Conservation (phyloP, 768 basidiomycete species). For the Pilatotrama ljubarskyi region DNA sequence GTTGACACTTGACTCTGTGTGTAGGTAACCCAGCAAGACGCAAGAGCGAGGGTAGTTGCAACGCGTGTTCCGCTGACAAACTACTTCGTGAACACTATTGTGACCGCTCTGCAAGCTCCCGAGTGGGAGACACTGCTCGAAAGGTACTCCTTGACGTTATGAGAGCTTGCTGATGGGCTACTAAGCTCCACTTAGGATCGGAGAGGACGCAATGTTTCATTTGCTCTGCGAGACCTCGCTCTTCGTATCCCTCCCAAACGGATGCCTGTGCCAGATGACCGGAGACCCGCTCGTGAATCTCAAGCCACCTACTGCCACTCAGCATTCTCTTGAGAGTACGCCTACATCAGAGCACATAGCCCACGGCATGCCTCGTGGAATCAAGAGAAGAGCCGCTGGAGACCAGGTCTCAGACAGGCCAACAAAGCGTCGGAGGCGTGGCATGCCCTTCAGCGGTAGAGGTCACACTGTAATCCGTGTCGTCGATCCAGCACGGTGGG, state of each 20-base stretch:
- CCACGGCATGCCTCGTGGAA: neutral
- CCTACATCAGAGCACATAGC: no score
- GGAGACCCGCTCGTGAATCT: constrained; percentile 65
- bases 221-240: constrained; percentile 73
- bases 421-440: constrained; percentile 31
- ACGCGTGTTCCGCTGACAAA: constrained; percentile 52
- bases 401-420: constrained; percentile 18
- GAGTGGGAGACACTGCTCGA: constrained; percentile 68
- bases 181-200: constrained; percentile 53
- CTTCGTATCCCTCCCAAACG: constrained; percentile 79
- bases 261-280: constrained; percentile 80
- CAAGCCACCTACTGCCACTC: constrained; percentile 18
- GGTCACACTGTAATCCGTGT: neutral
- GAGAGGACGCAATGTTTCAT: constrained; percentile 74
- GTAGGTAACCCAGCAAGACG: constrained; percentile 29
- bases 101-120: constrained; percentile 60
- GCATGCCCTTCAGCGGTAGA: neutral
- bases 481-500: no score
- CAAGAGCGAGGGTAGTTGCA: constrained; percentile 36
- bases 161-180: neutral
- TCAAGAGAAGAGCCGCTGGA: constrained; percentile 5
- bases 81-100: constrained; percentile 71
- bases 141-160: constrained; percentile 43
- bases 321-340: no score
- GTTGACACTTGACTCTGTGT: neutral